Evolutionary conservation across 805 yeast species (phyloP).

Genomic region (Lipomyces oligophaga): DNA sequence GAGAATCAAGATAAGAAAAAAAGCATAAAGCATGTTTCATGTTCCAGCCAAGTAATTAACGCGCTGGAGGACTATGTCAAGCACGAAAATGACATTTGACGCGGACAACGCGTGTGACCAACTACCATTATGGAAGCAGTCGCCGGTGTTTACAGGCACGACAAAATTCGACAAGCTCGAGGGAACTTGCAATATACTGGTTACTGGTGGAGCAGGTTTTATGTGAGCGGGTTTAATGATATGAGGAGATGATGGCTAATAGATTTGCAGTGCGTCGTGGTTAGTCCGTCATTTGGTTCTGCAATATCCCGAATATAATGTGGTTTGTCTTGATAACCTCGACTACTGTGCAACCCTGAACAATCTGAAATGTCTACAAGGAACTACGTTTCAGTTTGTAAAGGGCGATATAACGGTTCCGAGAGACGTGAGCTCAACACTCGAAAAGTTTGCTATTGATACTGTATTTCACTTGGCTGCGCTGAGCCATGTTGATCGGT

Average conservation of each 20-base stretch:
- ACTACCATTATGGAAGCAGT: conserved; percentile 18
- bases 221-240: conserved; percentile 34
- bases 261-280: conserved; percentile 44
- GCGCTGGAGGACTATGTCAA: too few species aligned
- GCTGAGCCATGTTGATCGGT: conserved; percentile 52
- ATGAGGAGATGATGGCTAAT: not conserved
- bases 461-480: conserved; percentile 53
- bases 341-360: conserved; percentile 45
- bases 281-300: conserved; percentile 40
- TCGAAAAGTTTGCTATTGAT: conserved; percentile 32
- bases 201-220: conserved; percentile 59
- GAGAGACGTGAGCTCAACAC: conserved; percentile 29
- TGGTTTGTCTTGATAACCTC: conserved; percentile 48
- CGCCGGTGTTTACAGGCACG: conserved; percentile 20
- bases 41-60: too few species aligned
- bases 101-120: too few species aligned
- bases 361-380: too few species aligned
- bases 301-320: conserved; percentile 34
- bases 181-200: conserved; percentile 35
- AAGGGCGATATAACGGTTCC: conserved; percentile 41
- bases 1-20: too few species aligned
- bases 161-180: conserved; percentile 12
- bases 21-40: too few species aligned
- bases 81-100: too few species aligned
- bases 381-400: conserved; percentile 36